Evolutionary conservation across 306 rosid genomes (phyloP).

Genomic region (Arachis hypogaea): DNA sequence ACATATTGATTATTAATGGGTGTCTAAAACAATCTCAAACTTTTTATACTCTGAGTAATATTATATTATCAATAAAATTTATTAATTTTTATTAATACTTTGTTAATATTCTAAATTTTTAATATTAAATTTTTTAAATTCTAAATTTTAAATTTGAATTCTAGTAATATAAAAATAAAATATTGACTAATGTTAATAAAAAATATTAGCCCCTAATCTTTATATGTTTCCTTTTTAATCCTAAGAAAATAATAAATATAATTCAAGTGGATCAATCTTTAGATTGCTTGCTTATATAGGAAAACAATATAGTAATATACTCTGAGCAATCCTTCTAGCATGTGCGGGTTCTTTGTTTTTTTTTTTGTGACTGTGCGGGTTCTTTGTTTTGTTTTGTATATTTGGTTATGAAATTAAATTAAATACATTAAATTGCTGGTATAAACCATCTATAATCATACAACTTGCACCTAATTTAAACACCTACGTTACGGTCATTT

Average conservation of each 20-base stretch:
- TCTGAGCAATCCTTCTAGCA: background rate
- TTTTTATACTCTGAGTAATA: too few species aligned
- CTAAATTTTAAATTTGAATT: too few species aligned
- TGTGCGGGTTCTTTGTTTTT: conserved; percentile 31
- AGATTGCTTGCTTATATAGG: conserved; percentile 36
- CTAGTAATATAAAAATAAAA: too few species aligned
- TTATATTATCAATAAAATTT: too few species aligned
- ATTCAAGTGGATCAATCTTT: conserved; percentile 11
- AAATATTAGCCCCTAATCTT: too few species aligned
- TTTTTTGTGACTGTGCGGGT: too few species aligned
- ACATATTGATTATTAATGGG: conserved; percentile 6
- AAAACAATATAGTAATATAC: conserved; percentile 31
- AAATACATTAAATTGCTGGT: conserved; percentile 14
- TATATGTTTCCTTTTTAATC: background rate
- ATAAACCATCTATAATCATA: conserved; percentile 30
- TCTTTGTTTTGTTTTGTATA: background rate
- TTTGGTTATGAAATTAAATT: background rate
- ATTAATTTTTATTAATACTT: too few species aligned
- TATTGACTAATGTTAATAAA: too few species aligned
- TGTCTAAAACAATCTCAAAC: conserved; percentile 18
- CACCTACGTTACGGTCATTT: background rate
- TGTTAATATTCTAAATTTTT: too few species aligned
- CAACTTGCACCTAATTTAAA: conserved; percentile 33
- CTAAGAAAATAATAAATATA: background rate
- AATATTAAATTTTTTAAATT: too few species aligned